Percentiles rank a stretch among this genome's conserved stretches.
These are phyloP conservation scores for Beauveria bassiana DNA, from an alignment of 2,329 filamentous ascomycete genomes.

Conservation along the genomic window DNA sequence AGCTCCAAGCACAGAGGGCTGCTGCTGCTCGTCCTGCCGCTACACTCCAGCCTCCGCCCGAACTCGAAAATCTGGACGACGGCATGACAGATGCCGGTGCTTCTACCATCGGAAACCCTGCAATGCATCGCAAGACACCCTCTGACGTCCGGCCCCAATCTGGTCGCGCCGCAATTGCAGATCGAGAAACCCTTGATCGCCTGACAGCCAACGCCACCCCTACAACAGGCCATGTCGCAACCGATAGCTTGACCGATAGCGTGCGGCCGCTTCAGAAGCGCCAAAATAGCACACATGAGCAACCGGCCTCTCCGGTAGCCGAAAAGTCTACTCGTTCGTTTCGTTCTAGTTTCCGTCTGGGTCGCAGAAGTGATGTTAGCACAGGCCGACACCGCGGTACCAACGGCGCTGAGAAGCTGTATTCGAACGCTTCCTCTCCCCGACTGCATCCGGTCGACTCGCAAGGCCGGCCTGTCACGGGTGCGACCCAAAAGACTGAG, in stretches of 20 bases:
- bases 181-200: slow-evolving; percentile 62
- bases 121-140: slow-evolving; percentile 17
- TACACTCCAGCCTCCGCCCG: slow-evolving; percentile 28
- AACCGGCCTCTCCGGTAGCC: slow-evolving; percentile 41
- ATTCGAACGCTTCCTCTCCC: slow-evolving; percentile 71
- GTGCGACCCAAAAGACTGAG: slow-evolving; percentile 19
- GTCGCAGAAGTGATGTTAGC: slow-evolving; percentile 44
- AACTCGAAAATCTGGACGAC: slow-evolving; percentile 27
- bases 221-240: slow-evolving; percentile 47
- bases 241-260: slow-evolving; percentile 66
- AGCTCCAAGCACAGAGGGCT: slow-evolving; percentile 79
- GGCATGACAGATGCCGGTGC: slow-evolving; percentile 37
- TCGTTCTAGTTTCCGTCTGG: slow-evolving; percentile 64
- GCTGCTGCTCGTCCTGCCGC: slow-evolving; percentile 42
- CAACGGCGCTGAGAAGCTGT: slow-evolving; percentile 72
- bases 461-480: slow-evolving; percentile 15
- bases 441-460: slow-evolving; percentile 45
- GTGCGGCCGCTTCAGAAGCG: slow-evolving; percentile 60
- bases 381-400: slow-evolving; percentile 46
- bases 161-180: slow-evolving; percentile 73
- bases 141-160: slow-evolving; percentile 54
- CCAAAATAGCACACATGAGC: slow-evolving; percentile 24
- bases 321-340: slow-evolving; percentile 69
- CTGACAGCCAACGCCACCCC: slow-evolving; percentile 69
- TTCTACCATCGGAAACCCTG: slow-evolving; percentile 31